Base-by-base conservation (phyloP, 768 basidiomycete genomes). In the Tylopilus rubrobrunneus region DNA sequence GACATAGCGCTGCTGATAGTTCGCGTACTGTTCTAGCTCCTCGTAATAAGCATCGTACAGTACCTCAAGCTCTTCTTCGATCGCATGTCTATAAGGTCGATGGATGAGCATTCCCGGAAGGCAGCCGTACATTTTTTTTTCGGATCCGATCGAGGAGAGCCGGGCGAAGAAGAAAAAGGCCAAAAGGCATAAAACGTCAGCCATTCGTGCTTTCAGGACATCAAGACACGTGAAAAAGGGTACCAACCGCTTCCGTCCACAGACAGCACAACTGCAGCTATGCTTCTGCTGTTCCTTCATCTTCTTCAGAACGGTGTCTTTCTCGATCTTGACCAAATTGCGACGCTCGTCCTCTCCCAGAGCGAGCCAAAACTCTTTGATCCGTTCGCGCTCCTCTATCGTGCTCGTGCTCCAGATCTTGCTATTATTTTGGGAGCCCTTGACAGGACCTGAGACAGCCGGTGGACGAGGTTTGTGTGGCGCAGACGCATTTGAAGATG, bases 11-110 rank as follows among this genome's bases (percentile, higher is more conserved):
- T 93, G 90, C 81, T 96, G 92, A 78, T 91, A 89, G 76, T 92
- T 89, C 74, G 95, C 97, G 84, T 98, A 98, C 78, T 89, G 87
- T 82, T 97, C 92, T 79, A 99, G 87, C 82, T 98, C 96, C 73
- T 97, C 92, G 85, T 98, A 98, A 83, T 98, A 99, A 79, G 95
- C 94, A 83, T 98, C 96, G 84, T 99, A 99, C 76, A 98, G 87
- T 78, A 94, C 92, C 80, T 98, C 93, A 74, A 99, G 89, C 80
- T 99, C 97, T 78, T 95, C 92, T 79, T 99, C 97, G 78, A 99
- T 98, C 59, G 95, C 95, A 78, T 89, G 87, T 65, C 92, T 95
- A 67, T 63, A 45, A 60, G 43, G 49, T 39, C 56, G 61, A 42
- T 56, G 50, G 57, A 59, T 52, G 47, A 49, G 52, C 33, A 53